Base-by-base conservation (phyloP, 768 basidiomycete species). In the Obba rivulosa region DNA sequence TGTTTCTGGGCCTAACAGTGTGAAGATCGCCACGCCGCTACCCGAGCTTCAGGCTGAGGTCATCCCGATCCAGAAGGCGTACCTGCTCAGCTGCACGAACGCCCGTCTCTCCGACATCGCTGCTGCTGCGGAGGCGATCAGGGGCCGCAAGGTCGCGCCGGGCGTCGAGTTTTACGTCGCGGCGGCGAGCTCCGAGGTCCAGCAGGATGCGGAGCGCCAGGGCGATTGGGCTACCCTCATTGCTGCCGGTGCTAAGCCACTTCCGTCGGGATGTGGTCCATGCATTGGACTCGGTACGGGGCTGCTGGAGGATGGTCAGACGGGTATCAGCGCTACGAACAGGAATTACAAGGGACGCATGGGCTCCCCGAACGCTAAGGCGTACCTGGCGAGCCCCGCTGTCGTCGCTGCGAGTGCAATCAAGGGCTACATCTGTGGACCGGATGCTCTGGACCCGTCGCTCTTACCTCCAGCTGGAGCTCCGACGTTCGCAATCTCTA, bases 261-360 rank as follows among this genome's bases (percentile, higher is more conserved):
- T 99, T 0, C 96, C 96, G 10, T 86, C 95, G 0, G 96, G 96
- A 1, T 99, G 96, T 61, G 96, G 96, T 0, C 96, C 96, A 2
- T 99, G 96, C 65, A 99, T 99, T 54, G 96, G 96, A 18, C 78
- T 99, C 4, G 96, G 96, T 1, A 85, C 82, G 0, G 96, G 96
- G 10, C 68, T 98, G 45, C 70, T 99, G 31, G 87, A 97, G 64
- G 94, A 98, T 55, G 96, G 95, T 2, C 79, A 99, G 66, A 86
- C 85, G 1, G 95, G 96, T 1, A 98, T 99, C 62, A 95, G 92
- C 54, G 96, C 96, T 3, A 98, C 95, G 7, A 99, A 99, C 68
- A 76, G 96, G 68, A 99, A 99, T 62, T 99, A 97, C 72, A 98
- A 99, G 72, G 96, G 96, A 3, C 79, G 96, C 3, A 99, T 99